Conservation (phyloP, 352 stramenopile genomes). For the Thalassiosira mediterranea region DNA sequence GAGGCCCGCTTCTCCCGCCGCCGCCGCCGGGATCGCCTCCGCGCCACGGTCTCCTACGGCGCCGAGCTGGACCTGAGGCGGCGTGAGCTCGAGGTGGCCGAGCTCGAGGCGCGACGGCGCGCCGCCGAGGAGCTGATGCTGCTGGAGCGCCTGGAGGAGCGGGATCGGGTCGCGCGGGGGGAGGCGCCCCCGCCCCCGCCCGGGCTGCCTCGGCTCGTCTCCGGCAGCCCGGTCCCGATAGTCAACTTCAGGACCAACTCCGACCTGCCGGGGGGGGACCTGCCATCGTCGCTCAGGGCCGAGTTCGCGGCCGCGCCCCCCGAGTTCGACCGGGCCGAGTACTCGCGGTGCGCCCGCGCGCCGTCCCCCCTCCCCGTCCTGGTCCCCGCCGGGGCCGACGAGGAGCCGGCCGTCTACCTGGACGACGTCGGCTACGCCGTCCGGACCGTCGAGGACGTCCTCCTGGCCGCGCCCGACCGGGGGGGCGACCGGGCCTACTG, state of each 20-base stretch:
- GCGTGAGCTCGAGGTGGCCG: no score
- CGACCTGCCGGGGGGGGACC: neutral
- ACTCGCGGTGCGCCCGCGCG: neutral
- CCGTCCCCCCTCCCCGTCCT: neutral
- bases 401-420: neutral
- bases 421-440: neutral
- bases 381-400: neutral
- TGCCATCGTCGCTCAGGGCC: neutral
- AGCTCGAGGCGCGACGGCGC: no score
- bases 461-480: neutral
- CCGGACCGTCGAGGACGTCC: neutral
- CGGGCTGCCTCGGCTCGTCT: no score
- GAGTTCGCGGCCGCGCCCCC: neutral
- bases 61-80: neutral
- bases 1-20: no score
- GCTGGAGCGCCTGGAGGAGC: no score
- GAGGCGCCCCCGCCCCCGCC: no score
- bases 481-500: constrained; percentile 60
- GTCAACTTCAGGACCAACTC: neutral
- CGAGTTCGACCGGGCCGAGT: neutral
- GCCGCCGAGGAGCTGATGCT: no score
- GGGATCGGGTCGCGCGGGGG: no score
- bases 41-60: neutral
- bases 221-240: constrained; percentile 3
- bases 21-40: no score